These are phyloP conservation scores for Gossypium schwendimanii DNA, from an alignment of 441 rosid species.

Conservation along the genomic window DNA sequence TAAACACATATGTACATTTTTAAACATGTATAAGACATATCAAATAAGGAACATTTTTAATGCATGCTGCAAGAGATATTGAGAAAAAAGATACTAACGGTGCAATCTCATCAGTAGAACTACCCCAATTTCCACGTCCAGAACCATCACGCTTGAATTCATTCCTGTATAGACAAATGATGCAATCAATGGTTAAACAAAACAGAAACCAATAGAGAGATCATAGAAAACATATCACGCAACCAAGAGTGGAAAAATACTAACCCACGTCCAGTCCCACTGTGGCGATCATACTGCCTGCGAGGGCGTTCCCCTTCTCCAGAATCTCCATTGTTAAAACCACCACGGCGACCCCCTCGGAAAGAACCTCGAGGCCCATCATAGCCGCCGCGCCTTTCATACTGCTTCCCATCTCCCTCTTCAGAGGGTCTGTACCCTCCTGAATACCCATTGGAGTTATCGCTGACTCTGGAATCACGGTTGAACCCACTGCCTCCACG, in stretches of 20 bases:
- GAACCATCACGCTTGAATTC: slow-evolving; percentile 79
- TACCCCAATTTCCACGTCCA: slow-evolving; percentile 95
- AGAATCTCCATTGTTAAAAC: slow-evolving; percentile 47
- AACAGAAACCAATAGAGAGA: not conserved
- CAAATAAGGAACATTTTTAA: not conserved
- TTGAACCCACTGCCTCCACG: slow-evolving; percentile 35
- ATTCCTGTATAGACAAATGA: slow-evolving; percentile 31
- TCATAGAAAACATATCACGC: not conserved
- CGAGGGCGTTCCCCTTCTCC: slow-evolving; percentile 66
- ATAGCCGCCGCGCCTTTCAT: slow-evolving; percentile 50
- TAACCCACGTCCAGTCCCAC: slow-evolving; percentile 89
- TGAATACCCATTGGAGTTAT: slow-evolving; percentile 41
- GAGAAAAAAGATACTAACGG: slow-evolving; percentile 42
- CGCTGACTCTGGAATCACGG: slow-evolving; percentile 40
- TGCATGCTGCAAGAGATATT: not conserved
- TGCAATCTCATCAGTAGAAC: slow-evolving; percentile 55
- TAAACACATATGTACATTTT: not conserved
- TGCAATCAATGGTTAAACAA: not conserved
- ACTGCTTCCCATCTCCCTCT: slow-evolving; percentile 52
- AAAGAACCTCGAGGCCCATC: slow-evolving; percentile 53
- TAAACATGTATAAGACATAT: not conserved
- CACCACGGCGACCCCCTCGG: slow-evolving; percentile 73
- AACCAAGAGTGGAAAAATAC: slow-evolving; percentile 10
- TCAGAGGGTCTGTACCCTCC: slow-evolving; percentile 53
- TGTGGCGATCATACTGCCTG: slow-evolving; percentile 64